A percentile compares a stretch with the other conserved stretches of the same genome.
Conservation (phyloP, 345 rosid species). For the Citrus sp. region DNA sequence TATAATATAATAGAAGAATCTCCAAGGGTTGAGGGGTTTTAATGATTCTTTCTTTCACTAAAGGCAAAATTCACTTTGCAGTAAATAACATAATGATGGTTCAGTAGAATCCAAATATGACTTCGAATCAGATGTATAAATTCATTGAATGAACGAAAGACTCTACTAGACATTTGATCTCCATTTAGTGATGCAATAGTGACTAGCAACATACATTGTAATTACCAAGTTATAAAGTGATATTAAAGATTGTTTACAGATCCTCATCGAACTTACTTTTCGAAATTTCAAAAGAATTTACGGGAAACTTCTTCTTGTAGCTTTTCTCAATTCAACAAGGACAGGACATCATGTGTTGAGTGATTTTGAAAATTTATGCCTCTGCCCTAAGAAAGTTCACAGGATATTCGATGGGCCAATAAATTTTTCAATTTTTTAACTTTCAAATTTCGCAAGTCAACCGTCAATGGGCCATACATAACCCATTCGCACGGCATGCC, state of each 20-base stretch:
- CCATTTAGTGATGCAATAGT: background rate
- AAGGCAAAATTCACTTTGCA: background rate
- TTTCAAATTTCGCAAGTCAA: too few species aligned
- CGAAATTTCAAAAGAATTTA: too few species aligned
- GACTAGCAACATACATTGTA: background rate
- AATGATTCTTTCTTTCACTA: background rate
- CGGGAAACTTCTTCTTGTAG: too few species aligned
- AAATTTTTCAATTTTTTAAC: background rate
- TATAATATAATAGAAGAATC: slow-evolving; percentile 8
- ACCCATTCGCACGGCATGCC: too few species aligned
- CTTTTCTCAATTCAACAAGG: too few species aligned
- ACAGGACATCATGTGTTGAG: background rate
- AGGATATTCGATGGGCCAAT: background rate
- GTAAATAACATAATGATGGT: background rate
- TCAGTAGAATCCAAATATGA: background rate
- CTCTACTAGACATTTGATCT: background rate
- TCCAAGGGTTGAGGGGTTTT: background rate
- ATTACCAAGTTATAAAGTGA: too few species aligned
- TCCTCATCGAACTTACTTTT: too few species aligned
- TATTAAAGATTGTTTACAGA: too few species aligned
- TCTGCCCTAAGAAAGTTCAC: background rate
- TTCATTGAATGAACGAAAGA: background rate
- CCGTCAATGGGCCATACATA: too few species aligned
- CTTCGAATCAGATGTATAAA: background rate
- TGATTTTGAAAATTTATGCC: background rate